These are phyloP conservation scores for Plasmopara muralis DNA, from an alignment of 352 stramenopile species.

Conservation along the genomic window DNA sequence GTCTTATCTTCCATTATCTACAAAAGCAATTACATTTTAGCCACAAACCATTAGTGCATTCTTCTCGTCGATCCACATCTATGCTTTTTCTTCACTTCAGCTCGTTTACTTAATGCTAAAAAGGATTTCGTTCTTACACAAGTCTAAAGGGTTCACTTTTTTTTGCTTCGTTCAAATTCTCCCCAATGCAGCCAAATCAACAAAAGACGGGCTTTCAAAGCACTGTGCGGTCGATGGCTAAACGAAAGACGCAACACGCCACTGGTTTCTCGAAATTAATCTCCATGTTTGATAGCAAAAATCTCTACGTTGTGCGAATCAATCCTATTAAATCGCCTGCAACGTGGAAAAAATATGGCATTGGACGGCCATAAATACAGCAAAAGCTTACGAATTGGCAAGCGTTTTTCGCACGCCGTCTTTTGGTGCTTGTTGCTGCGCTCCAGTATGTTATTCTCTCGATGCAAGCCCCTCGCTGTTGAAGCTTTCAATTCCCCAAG, in stretches of 20 bases:
- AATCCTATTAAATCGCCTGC: background rate
- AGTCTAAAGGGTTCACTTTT: background rate
- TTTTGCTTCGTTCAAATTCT: background rate
- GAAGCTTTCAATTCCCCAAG: too few species aligned
- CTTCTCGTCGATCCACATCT: background rate
- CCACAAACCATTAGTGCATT: background rate
- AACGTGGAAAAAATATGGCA: background rate
- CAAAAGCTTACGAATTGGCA: conserved; percentile 16
- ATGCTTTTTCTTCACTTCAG: background rate
- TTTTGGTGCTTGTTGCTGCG: too few species aligned
- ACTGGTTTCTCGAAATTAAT: background rate
- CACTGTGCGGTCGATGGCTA: background rate
- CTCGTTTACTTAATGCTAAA: too few species aligned
- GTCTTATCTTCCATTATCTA: background rate
- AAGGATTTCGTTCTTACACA: background rate
- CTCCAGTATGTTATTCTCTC: too few species aligned
- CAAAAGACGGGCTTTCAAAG: background rate
- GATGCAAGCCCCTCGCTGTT: too few species aligned
- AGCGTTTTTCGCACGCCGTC: conserved; percentile 3
- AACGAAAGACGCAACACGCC: background rate
- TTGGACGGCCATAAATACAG: conserved; percentile 1
- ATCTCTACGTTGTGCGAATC: conserved; percentile 4
- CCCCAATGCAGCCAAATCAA: background rate
- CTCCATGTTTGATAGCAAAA: conserved; percentile 8
- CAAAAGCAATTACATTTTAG: background rate